Evolutionary conservation across 139 green algal genomes (phyloP).

Genomic region (Choricystis sp.): DNA sequence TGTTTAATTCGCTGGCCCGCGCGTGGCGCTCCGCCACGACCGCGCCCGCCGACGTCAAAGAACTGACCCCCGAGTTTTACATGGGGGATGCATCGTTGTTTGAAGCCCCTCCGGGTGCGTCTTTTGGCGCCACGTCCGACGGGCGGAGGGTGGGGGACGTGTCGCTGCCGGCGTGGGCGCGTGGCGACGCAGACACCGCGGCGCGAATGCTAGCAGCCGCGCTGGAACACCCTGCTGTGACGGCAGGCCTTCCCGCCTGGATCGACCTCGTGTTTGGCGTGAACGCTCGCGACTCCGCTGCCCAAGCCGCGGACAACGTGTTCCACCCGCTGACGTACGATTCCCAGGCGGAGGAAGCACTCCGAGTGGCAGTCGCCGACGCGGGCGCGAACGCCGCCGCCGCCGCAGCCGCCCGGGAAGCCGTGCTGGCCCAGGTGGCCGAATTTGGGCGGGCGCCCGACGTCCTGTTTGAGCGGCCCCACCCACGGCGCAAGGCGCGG

Average conservation of each 20-base stretch:
- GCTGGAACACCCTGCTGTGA: constrained; percentile 45
- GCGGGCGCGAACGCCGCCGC: no score
- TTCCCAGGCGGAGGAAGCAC: constrained; percentile 11
- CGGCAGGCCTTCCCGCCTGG: constrained; percentile 41
- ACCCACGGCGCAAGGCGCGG: background rate
- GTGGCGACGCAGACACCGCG: constrained; percentile 15
- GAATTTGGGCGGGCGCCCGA: constrained; percentile 52
- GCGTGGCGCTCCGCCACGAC: constrained; percentile 34
- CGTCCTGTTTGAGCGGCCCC: background rate
- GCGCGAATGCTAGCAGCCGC: constrained; percentile 24
- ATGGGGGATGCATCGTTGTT: constrained; percentile 30
- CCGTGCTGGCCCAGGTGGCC: constrained; percentile 37
- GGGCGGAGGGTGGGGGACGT: constrained; percentile 33
- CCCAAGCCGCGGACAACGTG: constrained; percentile 43
- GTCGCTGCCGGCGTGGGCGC: constrained; percentile 52
- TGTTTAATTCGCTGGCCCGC: constrained; percentile 35
- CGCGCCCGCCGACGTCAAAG: constrained; percentile 47
- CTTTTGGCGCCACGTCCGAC: constrained; percentile 17
- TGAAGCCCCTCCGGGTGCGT: constrained; percentile 3
- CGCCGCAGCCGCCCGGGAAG: no score
- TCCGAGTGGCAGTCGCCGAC: constrained; percentile 16
- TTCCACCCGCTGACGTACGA: constrained; percentile 67
- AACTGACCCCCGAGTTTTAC: constrained; percentile 71
- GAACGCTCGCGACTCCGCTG: constrained; percentile 15
- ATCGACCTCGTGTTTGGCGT: constrained; percentile 61